phyloP scores from a whole-genome alignment of 176 grass and related monocot species.

The Avena atlantica region DNA sequence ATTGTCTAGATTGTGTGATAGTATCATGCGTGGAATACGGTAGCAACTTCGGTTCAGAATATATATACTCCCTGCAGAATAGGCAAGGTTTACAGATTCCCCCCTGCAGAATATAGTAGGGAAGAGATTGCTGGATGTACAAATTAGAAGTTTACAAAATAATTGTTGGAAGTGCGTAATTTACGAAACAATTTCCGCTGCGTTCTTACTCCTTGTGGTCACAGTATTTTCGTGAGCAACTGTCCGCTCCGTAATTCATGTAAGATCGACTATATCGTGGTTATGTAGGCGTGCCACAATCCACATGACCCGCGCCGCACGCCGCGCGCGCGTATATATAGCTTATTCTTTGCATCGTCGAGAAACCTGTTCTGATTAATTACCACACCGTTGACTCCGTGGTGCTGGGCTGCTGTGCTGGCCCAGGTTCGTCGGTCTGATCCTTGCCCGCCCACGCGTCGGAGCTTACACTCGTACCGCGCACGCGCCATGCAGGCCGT shows the following conservation, averaged over 20 bases:
- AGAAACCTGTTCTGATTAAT: background rate
- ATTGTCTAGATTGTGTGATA: background rate
- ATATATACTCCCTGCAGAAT: too few relatives aligned
- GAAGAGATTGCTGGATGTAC: background rate
- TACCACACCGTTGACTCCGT: background rate
- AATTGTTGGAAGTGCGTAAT: background rate
- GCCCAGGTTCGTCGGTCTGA: background rate
- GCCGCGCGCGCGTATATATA: background rate
- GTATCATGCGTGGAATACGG: background rate
- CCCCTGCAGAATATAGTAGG: background rate
- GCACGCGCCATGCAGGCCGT: constrained; percentile 12
- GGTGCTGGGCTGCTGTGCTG: background rate
- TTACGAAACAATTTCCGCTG: background rate
- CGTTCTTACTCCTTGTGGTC: background rate
- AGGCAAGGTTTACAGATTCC: background rate
- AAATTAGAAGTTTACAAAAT: background rate
- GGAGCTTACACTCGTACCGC: too few relatives aligned
- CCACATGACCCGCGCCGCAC: constrained; percentile 42
- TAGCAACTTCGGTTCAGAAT: background rate
- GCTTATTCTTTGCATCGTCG: background rate
- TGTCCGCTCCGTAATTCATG: constrained; percentile 21
- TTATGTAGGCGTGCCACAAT: constrained; percentile 11
- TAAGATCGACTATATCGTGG: background rate
- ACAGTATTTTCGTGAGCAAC: constrained; percentile 38
- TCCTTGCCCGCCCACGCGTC: background rate